Percentiles rank a stretch among this genome's conserved stretches.
Evolutionary conservation across 2,329 filamentous ascomycete species (phyloP).

Genomic region (Penicillium sclerotigenum): DNA sequence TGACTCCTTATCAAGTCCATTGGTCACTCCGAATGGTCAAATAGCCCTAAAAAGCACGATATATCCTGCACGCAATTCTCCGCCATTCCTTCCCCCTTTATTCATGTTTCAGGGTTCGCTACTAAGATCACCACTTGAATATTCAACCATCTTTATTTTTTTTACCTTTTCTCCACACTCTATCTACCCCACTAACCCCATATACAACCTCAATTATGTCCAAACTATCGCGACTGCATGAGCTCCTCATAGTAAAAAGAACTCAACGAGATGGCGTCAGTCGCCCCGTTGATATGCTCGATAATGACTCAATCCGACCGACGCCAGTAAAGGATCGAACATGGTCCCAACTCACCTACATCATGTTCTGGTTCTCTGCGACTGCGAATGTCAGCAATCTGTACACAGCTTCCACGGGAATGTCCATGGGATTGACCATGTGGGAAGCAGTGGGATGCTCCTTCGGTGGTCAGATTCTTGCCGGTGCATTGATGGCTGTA

Average conservation of each 20-base stretch:
- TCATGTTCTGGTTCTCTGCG: constrained; percentile 45
- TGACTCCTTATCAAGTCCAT: neutral
- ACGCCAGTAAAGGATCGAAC: constrained; percentile 41
- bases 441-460: constrained; percentile 49
- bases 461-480: constrained; percentile 43
- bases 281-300: constrained; percentile 24
- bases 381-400: constrained; percentile 40
- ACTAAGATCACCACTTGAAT: neutral
- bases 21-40: neutral
- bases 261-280: constrained; percentile 16
- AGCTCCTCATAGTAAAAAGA: constrained; percentile 18
- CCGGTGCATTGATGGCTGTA: constrained; percentile 35
- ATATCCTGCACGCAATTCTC: neutral
- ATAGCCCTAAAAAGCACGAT: neutral
- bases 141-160: neutral
- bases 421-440: constrained; percentile 47
- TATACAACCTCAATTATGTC: neutral
- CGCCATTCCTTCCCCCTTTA: neutral
- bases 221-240: constrained; percentile 11
- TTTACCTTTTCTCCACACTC: neutral
- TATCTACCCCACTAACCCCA: neutral
- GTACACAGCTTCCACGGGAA: constrained; percentile 41
- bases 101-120: neutral
- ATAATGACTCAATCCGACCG: constrained; percentile 45
- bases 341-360: constrained; percentile 43